These are phyloP conservation scores for Rauvolfia tetraphylla DNA, from an alignment of 257 asterid genomes.

Conservation along the genomic window DNA sequence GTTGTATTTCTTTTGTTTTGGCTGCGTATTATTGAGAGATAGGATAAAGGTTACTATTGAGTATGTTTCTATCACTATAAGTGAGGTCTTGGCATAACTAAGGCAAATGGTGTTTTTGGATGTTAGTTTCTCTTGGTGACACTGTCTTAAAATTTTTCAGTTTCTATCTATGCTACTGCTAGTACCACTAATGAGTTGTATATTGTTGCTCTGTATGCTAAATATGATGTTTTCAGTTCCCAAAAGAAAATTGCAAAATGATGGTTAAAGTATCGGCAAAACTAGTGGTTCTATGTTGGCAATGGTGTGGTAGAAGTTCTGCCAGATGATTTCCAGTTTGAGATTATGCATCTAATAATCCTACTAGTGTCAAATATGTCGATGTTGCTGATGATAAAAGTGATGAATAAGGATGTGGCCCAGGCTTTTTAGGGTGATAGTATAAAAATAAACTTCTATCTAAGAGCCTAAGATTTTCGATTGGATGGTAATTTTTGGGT, in stretches of 20 bases:
- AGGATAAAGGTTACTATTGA: background rate
- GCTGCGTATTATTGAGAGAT: background rate
- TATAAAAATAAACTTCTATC: background rate
- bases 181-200: background rate
- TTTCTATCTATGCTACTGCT: background rate
- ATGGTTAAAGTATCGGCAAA: background rate
- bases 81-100: background rate
- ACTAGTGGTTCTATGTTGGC: background rate
- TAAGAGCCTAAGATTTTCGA: background rate
- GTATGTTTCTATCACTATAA: background rate
- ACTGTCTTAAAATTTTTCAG: background rate
- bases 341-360: background rate
- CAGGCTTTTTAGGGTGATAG: background rate
- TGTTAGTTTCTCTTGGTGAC: background rate
- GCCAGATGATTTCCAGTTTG: background rate
- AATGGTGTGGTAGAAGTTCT: background rate
- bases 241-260: background rate
- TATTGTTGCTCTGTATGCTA: background rate
- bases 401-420: background rate
- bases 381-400: background rate
- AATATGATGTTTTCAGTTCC: background rate
- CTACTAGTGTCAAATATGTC: background rate
- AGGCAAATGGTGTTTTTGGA: background rate
- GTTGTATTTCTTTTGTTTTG: background rate
- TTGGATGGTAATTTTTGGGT: background rate